These are phyloP conservation scores for Nakazawaea holstii DNA, from an alignment of 805 yeast species.

Conservation along the genomic window DNA sequence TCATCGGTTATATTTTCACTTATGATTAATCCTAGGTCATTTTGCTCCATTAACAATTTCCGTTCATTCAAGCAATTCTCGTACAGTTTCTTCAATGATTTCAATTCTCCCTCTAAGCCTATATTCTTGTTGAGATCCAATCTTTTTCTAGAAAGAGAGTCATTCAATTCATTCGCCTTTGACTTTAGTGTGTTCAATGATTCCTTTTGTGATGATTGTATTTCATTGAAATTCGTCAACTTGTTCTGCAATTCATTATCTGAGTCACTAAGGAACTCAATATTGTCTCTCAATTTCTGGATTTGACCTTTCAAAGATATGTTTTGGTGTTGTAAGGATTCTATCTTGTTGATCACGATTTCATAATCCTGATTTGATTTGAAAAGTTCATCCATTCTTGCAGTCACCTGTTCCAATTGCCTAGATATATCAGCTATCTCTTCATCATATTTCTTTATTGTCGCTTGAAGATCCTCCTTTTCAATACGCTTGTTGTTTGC, in stretches of 20 bases:
- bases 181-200: slow-evolving; percentile 18
- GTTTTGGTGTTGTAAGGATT: slow-evolving; percentile 46
- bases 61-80: slow-evolving; percentile 13
- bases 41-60: slow-evolving; percentile 2
- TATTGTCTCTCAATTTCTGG: slow-evolving; percentile 39
- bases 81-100: slow-evolving; percentile 25
- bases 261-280: slow-evolving; percentile 40
- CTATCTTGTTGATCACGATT: slow-evolving; percentile 56
- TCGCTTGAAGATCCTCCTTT: slow-evolving; percentile 34
- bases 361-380: slow-evolving; percentile 80
- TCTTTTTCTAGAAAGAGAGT: slow-evolving; percentile 20
- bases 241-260: slow-evolving; percentile 33
- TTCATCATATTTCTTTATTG: slow-evolving; percentile 38
- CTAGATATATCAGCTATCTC: slow-evolving; percentile 45
- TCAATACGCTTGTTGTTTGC: slow-evolving; percentile 54
- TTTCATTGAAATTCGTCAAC: slow-evolving; percentile 33
- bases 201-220: slow-evolving; percentile 12
- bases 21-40: slow-evolving; percentile 7
- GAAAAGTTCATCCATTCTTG: slow-evolving; percentile 58
- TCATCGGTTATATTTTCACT: slow-evolving; percentile 4
- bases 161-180: slow-evolving; percentile 14
- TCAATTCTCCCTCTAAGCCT: slow-evolving; percentile 51
- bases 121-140: slow-evolving; percentile 30
- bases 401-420: slow-evolving; percentile 48
- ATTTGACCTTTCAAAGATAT: slow-evolving; percentile 44